Base-by-base conservation (phyloP, 2,329 filamentous ascomycete genomes). In the Cladosporium sp. region DNA sequence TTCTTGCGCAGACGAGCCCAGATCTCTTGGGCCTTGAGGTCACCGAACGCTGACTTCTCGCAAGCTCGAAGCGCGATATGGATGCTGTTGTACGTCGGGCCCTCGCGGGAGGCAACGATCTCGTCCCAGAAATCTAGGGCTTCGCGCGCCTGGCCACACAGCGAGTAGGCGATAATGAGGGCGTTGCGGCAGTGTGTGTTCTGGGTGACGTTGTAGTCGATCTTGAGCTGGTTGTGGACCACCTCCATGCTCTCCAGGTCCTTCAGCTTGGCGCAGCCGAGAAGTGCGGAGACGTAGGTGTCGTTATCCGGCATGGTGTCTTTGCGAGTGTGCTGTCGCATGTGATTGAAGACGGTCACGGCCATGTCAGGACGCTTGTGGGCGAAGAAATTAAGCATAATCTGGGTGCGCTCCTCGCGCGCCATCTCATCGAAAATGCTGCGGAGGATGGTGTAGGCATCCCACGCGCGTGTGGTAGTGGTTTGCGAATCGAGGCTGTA, bases 221-320 rank as follows among this genome's bases (percentile, higher is more conserved):
- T 84, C 72, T 95, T 97, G 59, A 96, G 77, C 82, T 95, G 92
- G 66, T 96, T 95, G 72, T 95, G 87, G 2, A 95, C 81, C 56
- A 86, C 81, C 54, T 83, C 81, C 16, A 96, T 73, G 40, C 83
- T 83, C 52, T 87, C 83, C 1, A 66, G 48, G 43, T 70, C 68
- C 32, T 57, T 56, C 3, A 65, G 49, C 43, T 58, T 59, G 5
- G 64, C 66, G 19, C 95, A 80, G 2, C 89, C 88, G 55, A 87
- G 81, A 53, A 97, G 85, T 56, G 85, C 91, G 33, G 78, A 73
- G 3, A 88, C 79, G 65, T 98, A 98, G 4, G 86, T 87, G 42
- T 88, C 83, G 9, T 80, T 70, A 2, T 77, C 84, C 0, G 93
- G 89, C 1, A 86, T 81, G 18, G 82, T 80, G 1, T 74, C 71